phyloP scores from a whole-genome alignment of 352 stramenopile genomes.

The Discostella stelligera region DNA sequence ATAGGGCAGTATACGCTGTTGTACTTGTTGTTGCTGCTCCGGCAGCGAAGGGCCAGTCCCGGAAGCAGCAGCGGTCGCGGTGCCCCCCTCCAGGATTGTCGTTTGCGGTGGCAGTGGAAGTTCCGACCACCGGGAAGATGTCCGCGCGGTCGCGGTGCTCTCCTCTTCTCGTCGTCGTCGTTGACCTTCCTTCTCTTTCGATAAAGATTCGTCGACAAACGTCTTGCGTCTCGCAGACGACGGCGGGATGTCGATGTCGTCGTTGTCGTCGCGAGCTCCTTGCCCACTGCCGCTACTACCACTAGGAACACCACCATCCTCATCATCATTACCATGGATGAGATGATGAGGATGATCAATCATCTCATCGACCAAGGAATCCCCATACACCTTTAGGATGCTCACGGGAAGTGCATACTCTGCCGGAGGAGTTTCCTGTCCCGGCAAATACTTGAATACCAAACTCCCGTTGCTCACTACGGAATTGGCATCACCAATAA shows the following conservation, averaged over 20 bases:
- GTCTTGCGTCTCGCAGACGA: neutral
- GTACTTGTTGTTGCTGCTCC: constrained; percentile 11
- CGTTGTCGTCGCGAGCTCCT: too few relatives aligned
- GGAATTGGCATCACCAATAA: constrained; percentile 13
- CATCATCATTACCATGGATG: neutral
- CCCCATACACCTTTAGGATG: constrained; percentile 39
- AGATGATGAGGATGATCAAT: neutral
- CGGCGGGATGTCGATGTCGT: too few relatives aligned
- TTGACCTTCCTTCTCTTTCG: neutral
- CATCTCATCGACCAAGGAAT: constrained; percentile 8
- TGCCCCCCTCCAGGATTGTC: neutral
- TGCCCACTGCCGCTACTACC: neutral
- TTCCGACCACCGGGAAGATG: neutral
- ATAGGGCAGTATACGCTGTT: constrained; percentile 32
- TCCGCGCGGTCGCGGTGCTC: neutral
- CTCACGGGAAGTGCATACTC: constrained; percentile 33
- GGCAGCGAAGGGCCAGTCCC: neutral
- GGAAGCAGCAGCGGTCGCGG: neutral
- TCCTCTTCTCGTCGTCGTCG: neutral
- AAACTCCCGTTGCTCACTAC: constrained; percentile 12
- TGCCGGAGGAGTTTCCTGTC: constrained; percentile 27
- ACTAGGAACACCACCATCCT: neutral
- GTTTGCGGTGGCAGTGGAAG: neutral
- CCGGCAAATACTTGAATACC: constrained; percentile 37
- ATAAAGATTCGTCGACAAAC: neutral